Conservation (phyloP, 306 rosid genomes). For the Lathyrus aphaca region DNA sequence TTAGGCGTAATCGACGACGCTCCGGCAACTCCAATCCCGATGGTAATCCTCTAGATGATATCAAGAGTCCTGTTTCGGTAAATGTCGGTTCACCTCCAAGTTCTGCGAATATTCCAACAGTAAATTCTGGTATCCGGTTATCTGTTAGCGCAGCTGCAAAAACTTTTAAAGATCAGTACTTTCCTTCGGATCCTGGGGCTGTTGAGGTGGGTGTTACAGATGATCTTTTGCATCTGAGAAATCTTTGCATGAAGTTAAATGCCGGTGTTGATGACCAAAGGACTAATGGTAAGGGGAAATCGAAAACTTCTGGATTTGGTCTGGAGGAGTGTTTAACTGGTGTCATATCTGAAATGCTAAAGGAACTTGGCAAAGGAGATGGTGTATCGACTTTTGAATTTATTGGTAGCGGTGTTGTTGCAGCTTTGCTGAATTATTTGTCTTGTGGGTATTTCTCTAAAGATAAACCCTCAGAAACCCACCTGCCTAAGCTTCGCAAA, state of each 20-base stretch:
- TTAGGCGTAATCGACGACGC: conserved; percentile 90
- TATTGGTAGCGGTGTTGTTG: conserved; percentile 94
- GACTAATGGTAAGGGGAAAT: conserved; percentile 79
- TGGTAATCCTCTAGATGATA: conserved; percentile 72
- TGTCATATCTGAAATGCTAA: conserved; percentile 81
- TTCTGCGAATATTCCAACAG: conserved; percentile 71
- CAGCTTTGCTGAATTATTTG: conserved; percentile 83
- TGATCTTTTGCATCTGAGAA: conserved; percentile 80
- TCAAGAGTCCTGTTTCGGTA: conserved; percentile 60
- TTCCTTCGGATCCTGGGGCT: conserved; percentile 79
- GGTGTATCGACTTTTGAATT: conserved; percentile 99
- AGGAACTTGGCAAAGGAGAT: conserved; percentile 92
- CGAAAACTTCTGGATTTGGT: conserved; percentile 69
- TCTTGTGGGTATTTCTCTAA: conserved; percentile 89
- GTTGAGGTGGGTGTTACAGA: conserved; percentile 87
- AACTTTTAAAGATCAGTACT: conserved; percentile 85
- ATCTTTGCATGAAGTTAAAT: conserved; percentile 79
- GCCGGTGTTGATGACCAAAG: conserved; percentile 76
- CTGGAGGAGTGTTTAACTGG: conserved; percentile 70
- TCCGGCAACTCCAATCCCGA: conserved; percentile 68
- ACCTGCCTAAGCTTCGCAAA: conserved; percentile 80
- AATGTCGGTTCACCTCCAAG: conserved; percentile 79
- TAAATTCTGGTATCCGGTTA: conserved; percentile 67
- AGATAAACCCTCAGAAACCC: conserved; percentile 70
- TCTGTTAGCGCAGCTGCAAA: conserved; percentile 84